These are phyloP conservation scores for Brasilioporus rufonigricans DNA, from an alignment of 768 basidiomycete species.

Conservation along the genomic window DNA sequence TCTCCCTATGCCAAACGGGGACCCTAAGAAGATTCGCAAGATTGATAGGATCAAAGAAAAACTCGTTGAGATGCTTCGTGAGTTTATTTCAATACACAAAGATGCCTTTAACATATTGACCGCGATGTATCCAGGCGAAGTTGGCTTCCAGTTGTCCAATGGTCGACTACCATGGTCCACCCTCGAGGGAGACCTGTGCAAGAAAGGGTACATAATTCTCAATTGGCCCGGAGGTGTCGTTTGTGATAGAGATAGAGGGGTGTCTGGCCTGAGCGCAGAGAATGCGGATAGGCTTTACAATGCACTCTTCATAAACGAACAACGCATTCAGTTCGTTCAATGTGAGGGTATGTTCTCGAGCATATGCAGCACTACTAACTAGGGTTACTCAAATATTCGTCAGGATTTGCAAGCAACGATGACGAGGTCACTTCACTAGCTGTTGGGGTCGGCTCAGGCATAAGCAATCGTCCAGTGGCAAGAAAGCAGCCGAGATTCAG, in stretches of 20 bases:
- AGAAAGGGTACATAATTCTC: slow-evolving; percentile 1
- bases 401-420: neutral
- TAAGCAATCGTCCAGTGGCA: neutral
- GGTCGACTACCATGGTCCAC: slow-evolving; percentile 13
- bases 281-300: slow-evolving; percentile 1
- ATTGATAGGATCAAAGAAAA: slow-evolving; percentile 2
- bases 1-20: neutral
- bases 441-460: neutral
- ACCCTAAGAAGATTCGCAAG: neutral
- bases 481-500: neutral
- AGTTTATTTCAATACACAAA: neutral
- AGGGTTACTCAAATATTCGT: neutral
- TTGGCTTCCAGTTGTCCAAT: slow-evolving; percentile 2
- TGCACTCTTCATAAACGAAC: slow-evolving; percentile 3
- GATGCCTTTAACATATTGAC: no score
- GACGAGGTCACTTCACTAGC: neutral
- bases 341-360: neutral
- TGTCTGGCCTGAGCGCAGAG: neutral
- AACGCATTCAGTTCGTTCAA: neutral
- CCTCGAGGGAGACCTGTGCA: slow-evolving; percentile 3
- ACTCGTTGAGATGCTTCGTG: slow-evolving; percentile 8
- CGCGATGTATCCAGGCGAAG: neutral
- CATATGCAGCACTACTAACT: neutral
- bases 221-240: slow-evolving; percentile 7
- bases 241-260: slow-evolving; percentile 6